Evolutionary conservation across 2,329 filamentous ascomycete species (phyloP).

Genomic region (Orbilia brochopaga): DNA sequence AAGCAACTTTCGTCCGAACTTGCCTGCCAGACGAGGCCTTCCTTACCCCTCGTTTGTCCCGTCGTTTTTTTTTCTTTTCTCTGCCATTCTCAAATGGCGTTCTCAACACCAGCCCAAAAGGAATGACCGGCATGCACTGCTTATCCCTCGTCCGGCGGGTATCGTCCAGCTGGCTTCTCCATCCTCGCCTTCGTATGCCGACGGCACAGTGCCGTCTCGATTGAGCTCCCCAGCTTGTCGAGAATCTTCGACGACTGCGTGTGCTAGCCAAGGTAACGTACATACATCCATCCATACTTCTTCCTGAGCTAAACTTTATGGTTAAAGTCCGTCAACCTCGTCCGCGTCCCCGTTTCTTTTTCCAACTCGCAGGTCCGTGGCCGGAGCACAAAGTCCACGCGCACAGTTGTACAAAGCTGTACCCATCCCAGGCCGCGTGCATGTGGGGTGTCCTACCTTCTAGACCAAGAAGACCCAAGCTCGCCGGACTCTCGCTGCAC

Average conservation of each 20-base stretch:
- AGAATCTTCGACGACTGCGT: too few species aligned
- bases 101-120: neutral
- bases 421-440: neutral
- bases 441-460: conserved; percentile 5
- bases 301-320: too few species aligned
- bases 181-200: too few species aligned
- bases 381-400: neutral
- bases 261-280: too few species aligned
- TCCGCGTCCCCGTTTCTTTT: neutral
- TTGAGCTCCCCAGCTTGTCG: neutral
- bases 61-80: conserved; percentile 19
- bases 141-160: neutral
- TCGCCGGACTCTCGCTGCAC: neutral
- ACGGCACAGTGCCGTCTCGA: neutral
- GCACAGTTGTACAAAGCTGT: conserved; percentile 4
- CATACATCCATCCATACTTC: too few species aligned
- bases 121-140: neutral
- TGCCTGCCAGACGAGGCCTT: conserved; percentile 27
- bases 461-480: neutral
- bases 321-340: neutral
- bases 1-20: conserved; percentile 49
- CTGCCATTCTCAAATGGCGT: conserved; percentile 19
- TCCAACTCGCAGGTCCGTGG: neutral
- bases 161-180: too few species aligned
- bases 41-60: conserved; percentile 32